A percentile compares a stretch with the other conserved stretches of the same genome.
Conservation (phyloP, 2,329 filamentous ascomycete species). For the Pseudogymnoascus sp. region DNA sequence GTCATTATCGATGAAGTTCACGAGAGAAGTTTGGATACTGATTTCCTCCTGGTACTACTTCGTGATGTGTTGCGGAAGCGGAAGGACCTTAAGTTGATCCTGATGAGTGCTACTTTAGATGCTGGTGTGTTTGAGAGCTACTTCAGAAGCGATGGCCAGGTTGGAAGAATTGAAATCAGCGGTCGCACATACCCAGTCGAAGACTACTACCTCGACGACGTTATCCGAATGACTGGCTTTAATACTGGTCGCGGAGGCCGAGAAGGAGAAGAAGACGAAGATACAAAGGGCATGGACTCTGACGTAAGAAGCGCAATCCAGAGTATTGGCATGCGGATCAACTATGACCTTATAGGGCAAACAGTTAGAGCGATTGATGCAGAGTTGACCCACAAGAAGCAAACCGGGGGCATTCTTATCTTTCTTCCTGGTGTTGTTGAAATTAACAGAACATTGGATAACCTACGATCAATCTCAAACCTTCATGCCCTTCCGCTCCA, state of each 20-base stretch:
- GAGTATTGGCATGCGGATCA: conserved; percentile 73
- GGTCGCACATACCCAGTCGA: conserved; percentile 85
- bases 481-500: conserved; percentile 82
- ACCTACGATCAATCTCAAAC: conserved; percentile 55
- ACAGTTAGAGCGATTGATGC: conserved; percentile 75
- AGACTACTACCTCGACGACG: conserved; percentile 84
- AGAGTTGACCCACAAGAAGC: conserved; percentile 55
- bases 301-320: conserved; percentile 63
- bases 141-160: conserved; percentile 62
- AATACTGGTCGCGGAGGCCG: conserved; percentile 35
- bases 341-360: conserved; percentile 78
- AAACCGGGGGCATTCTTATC: conserved; percentile 84
- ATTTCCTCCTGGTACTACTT: conserved; percentile 83
- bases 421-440: conserved; percentile 90
- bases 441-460: conserved; percentile 72
- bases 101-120: conserved; percentile 96
- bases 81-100: conserved; percentile 75
- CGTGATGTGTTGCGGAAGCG: conserved; percentile 69
- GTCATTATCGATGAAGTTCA: conserved; percentile 96
- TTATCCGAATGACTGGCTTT: conserved; percentile 73
- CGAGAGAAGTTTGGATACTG: conserved; percentile 87
- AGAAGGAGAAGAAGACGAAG: conserved; percentile 37
- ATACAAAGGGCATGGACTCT: conserved; percentile 42
- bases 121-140: conserved; percentile 78
- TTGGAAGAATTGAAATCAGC: conserved; percentile 77